Conservation (phyloP, 495 filamentous ascomycete species). For the Xylaria flabelliformis region DNA sequence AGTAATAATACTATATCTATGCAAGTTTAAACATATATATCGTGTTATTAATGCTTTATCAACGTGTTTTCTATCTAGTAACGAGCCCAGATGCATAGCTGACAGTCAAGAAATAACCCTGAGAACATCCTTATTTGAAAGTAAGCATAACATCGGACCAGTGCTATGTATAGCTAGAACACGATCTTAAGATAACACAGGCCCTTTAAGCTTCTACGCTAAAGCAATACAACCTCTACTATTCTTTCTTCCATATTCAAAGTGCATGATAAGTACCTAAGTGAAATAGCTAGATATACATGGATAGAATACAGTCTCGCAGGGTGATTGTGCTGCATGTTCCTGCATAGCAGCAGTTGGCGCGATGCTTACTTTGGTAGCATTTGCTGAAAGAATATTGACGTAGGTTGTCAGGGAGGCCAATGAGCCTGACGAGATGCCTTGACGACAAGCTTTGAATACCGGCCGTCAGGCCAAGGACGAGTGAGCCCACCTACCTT, state of each 20-base stretch:
- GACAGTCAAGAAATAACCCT: too few relatives aligned
- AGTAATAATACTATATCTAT: too few relatives aligned
- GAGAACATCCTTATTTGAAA: neutral
- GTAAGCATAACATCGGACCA: neutral
- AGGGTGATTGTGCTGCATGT: neutral
- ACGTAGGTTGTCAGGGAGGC: neutral
- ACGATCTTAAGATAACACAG: neutral
- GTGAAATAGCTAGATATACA: neutral
- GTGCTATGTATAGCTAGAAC: neutral
- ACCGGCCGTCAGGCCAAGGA: conserved; percentile 11
- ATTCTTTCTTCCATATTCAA: neutral
- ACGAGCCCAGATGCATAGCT: neutral
- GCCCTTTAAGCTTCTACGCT: neutral
- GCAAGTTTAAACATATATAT: neutral
- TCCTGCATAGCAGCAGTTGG: neutral
- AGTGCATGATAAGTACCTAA: neutral
- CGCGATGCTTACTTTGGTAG: neutral
- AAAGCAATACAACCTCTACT: neutral
- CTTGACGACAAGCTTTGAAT: neutral
- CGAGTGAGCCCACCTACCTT: conserved; percentile 3
- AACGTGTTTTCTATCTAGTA: neutral
- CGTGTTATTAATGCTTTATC: neutral
- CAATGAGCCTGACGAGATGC: neutral
- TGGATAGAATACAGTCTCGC: neutral
- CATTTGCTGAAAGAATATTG: neutral